A percentile compares a stretch with the other conserved stretches of the same genome.
These are phyloP conservation scores for Alternaria rosae DNA, from an alignment of 2,329 filamentous ascomycete species.

Conservation along the genomic window DNA sequence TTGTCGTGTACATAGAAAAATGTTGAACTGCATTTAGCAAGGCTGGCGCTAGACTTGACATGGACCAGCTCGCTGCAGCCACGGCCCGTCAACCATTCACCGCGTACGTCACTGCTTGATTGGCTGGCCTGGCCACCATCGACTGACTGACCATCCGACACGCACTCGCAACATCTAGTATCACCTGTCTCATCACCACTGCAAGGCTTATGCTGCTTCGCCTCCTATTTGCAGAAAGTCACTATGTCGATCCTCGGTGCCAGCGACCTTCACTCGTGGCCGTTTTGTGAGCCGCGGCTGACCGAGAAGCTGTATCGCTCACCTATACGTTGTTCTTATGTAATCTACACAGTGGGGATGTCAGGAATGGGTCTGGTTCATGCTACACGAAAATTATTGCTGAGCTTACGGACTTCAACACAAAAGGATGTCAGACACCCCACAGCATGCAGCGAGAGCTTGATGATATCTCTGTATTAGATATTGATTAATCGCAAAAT, in stretches of 20 bases:
- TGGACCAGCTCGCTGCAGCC: slow-evolving; percentile 11
- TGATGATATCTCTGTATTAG: neutral
- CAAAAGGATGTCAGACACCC: neutral
- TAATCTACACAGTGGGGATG: neutral
- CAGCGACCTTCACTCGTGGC: neutral
- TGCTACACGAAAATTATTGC: neutral
- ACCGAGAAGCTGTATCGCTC: neutral
- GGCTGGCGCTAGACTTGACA: slow-evolving; percentile 15
- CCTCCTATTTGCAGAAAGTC: neutral
- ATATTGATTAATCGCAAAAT: neutral
- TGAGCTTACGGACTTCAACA: neutral
- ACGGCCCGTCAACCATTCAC: slow-evolving; percentile 19
- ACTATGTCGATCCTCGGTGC: neutral
- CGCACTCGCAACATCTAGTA: slow-evolving; percentile 4
- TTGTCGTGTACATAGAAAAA: slow-evolving; percentile 36
- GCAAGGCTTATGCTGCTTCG: neutral
- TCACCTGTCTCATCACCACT: slow-evolving; percentile 2
- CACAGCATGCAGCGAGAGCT: neutral
- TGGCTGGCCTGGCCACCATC: slow-evolving; percentile 11
- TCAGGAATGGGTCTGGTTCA: neutral
- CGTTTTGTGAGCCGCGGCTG: neutral
- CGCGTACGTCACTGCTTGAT: slow-evolving; percentile 23
- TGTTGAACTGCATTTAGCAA: slow-evolving; percentile 23
- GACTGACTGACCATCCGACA: slow-evolving; percentile 9
- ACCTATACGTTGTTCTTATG: neutral